A percentile compares a stretch with the other conserved stretches of the same genome.
phyloP scores from a whole-genome alignment of 2,329 filamentous ascomycete species.

The Exophiala calicioides region DNA sequence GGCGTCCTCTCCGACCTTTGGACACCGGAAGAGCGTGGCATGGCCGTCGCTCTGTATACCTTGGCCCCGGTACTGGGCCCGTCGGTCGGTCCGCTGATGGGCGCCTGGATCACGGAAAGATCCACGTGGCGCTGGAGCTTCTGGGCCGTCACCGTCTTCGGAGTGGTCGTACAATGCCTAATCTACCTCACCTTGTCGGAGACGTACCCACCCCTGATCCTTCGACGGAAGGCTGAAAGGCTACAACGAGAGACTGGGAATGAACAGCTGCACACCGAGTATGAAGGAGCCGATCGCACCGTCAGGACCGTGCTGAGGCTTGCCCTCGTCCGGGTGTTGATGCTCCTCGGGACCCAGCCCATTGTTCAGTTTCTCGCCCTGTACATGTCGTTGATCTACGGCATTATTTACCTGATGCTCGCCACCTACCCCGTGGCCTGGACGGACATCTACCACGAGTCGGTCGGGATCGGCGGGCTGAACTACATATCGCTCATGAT shows the following conservation, averaged over 20 bases:
- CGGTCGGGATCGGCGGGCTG: conserved; percentile 53
- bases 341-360: conserved; percentile 52
- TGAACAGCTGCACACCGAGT: not conserved
- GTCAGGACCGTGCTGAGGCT: not conserved
- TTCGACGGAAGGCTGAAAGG: conserved; percentile 18
- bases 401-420: conserved; percentile 57
- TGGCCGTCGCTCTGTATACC: conserved; percentile 58
- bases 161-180: no score
- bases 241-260: conserved; percentile 65
- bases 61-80: conserved; percentile 56
- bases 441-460: conserved; percentile 50
- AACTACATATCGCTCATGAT: conserved; percentile 59
- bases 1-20: conserved; percentile 54
- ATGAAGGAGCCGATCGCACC: not conserved
- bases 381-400: conserved; percentile 44
- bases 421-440: conserved; percentile 59
- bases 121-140: conserved; percentile 28
- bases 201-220: conserved; percentile 14
- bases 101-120: conserved; percentile 58
- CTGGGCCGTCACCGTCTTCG: no score
- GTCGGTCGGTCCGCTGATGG: conserved; percentile 59
- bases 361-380: conserved; percentile 54
- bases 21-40: conserved; percentile 58
- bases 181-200: no score
- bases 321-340: conserved; percentile 23